Percentiles rank a stretch among this genome's conserved stretches.
phyloP scores from a whole-genome alignment of 345 rosid genomes.

The Bruguiera parviflora region DNA sequence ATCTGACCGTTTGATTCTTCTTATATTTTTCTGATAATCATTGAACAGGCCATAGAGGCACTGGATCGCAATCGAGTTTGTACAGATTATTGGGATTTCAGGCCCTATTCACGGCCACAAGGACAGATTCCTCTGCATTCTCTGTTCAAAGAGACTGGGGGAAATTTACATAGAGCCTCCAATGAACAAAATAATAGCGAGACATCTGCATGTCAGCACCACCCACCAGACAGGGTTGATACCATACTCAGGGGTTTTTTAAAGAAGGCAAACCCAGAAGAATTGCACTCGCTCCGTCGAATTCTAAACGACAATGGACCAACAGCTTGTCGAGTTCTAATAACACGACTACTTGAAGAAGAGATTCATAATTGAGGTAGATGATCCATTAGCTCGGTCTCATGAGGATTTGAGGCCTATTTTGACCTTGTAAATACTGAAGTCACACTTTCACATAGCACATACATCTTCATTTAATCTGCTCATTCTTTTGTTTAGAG shows the following conservation, averaged over 20 bases:
- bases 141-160: conserved; percentile 27
- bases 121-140: conserved; percentile 58
- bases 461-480: conserved; percentile 14
- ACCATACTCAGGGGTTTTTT: conserved; percentile 46
- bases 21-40: neutral
- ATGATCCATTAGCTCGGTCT: conserved; percentile 31
- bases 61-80: conserved; percentile 79
- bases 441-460: neutral
- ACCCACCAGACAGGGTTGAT: conserved; percentile 35
- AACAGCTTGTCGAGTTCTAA: conserved; percentile 30
- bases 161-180: conserved; percentile 17
- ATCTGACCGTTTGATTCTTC: neutral
- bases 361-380: conserved; percentile 52
- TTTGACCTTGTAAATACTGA: conserved; percentile 35
- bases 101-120: conserved; percentile 84
- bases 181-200: conserved; percentile 23
- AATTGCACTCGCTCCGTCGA: conserved; percentile 46
- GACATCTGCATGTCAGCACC: conserved; percentile 21
- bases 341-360: conserved; percentile 48
- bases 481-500: conserved; percentile 20
- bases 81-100: conserved; percentile 87
- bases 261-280: conserved; percentile 72
- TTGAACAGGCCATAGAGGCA: conserved; percentile 78
- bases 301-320: conserved; percentile 38
- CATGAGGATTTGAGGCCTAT: conserved; percentile 7